phyloP scores from a whole-genome alignment of 164 flowering plant species.

The Tetracentron sinense region DNA sequence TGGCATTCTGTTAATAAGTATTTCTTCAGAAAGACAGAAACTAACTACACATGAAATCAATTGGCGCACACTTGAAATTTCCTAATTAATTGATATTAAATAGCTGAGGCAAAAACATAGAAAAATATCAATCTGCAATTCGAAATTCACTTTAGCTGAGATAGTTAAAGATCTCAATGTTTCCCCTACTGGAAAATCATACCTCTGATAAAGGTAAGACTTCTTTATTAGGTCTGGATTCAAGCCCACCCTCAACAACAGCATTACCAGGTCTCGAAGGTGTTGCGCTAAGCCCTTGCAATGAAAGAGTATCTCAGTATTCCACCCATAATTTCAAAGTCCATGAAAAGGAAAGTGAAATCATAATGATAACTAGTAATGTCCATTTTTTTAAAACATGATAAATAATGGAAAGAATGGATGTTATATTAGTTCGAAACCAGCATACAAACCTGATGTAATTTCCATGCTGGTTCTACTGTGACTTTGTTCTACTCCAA shows the following conservation, averaged over 20 bases:
- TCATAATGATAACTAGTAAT: not conserved
- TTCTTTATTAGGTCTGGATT: constrained; percentile 33
- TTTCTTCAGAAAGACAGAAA: too few species aligned
- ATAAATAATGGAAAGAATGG: too few species aligned
- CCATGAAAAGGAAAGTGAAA: not conserved
- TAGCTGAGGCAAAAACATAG: too few species aligned
- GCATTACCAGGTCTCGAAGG: constrained; percentile 38
- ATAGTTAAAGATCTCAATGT: not conserved
- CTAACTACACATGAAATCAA: too few species aligned
- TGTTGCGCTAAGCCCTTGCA: constrained; percentile 46
- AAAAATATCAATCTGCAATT: not conserved
- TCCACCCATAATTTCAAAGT: not conserved
- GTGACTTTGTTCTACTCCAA: constrained; percentile 40
- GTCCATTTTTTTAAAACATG: not conserved
- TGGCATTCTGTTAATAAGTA: too few species aligned
- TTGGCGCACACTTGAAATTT: too few species aligned
- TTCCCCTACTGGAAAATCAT: constrained; percentile 6
- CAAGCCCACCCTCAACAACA: constrained; percentile 33
- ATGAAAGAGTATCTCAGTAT: constrained; percentile 16
- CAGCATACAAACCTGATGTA: constrained; percentile 43
- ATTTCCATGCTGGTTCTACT: constrained; percentile 39
- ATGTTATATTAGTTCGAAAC: not conserved
- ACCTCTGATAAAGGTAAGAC: constrained; percentile 49
- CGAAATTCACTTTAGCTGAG: not conserved
- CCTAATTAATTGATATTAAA: too few species aligned